Percentiles rank a stretch among this genome's conserved stretches.
phyloP scores from a whole-genome alignment of 768 basidiomycete species.

The Coprinopsis cinerea region DNA sequence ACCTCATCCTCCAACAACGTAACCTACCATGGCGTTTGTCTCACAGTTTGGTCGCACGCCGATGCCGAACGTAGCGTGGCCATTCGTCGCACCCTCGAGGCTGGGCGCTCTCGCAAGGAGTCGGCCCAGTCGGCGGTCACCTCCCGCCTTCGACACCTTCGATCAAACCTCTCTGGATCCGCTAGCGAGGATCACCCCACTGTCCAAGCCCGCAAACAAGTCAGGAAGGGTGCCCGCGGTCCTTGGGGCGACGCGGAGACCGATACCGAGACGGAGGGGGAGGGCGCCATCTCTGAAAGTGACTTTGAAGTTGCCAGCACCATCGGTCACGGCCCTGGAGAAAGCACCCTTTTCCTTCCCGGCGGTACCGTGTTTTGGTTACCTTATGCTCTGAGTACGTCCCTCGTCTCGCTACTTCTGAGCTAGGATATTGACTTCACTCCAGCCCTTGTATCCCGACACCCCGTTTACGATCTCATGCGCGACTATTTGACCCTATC shows the following conservation, averaged over 20 bases:
- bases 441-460: slow-evolving; percentile 82
- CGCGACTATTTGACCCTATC: slow-evolving; percentile 93
- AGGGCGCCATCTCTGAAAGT: slow-evolving; percentile 78
- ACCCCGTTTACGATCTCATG: slow-evolving; percentile 94
- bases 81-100: slow-evolving; percentile 78
- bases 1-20: slow-evolving; percentile 40
- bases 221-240: slow-evolving; percentile 55
- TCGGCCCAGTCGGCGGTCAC: slow-evolving; percentile 69
- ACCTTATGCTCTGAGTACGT: slow-evolving; percentile 84
- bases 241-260: slow-evolving; percentile 74
- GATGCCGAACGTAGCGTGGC: slow-evolving; percentile 82
- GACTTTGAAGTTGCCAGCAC: slow-evolving; percentile 82
- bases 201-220: slow-evolving; percentile 48
- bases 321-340: slow-evolving; percentile 75
- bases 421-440: background rate
- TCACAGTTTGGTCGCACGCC: slow-evolving; percentile 95
- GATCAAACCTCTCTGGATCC: slow-evolving; percentile 46
- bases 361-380: slow-evolving; percentile 94
- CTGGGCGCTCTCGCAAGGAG: slow-evolving; percentile 72
- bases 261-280: slow-evolving; percentile 70
- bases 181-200: slow-evolving; percentile 48
- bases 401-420: slow-evolving; percentile 9
- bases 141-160: slow-evolving; percentile 60
- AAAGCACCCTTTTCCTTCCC: slow-evolving; percentile 83
- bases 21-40: slow-evolving; percentile 85